Percentiles rank a stretch among this genome's conserved stretches.
Evolutionary conservation across 176 grass and related monocot species (phyloP).

Genomic region (Juncus inflexus): DNA sequence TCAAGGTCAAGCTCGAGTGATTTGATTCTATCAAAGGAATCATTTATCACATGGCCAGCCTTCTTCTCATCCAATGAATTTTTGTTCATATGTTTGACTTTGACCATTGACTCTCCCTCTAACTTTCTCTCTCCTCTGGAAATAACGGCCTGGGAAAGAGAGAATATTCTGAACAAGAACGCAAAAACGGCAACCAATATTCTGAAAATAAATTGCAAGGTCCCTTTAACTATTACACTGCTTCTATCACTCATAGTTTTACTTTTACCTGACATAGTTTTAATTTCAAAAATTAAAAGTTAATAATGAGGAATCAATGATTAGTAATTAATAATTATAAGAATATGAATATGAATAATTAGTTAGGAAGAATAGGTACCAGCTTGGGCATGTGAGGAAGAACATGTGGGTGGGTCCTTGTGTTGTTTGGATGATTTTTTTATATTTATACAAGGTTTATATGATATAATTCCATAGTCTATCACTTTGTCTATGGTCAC

Average conservation of each 20-base stretch:
- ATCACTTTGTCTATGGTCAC: conserved; percentile 40
- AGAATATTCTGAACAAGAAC: conserved; percentile 66
- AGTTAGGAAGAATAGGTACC: conserved; percentile 19
- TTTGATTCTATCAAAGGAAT: conserved; percentile 97
- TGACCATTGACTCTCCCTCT: conserved; percentile 46
- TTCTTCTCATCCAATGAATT: conserved; percentile 82
- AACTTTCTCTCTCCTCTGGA: conserved; percentile 35
- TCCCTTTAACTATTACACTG: conserved; percentile 30
- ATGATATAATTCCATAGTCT: conserved; percentile 48
- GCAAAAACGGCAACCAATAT: conserved; percentile 44
- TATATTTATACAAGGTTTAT: conserved; percentile 34
- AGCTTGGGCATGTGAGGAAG: conserved; percentile 37
- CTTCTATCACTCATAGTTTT: not conserved
- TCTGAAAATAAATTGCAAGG: conserved; percentile 58
- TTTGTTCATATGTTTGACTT: conserved; percentile 64
- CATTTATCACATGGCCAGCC: conserved; percentile 42
- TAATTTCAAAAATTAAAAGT: not conserved
- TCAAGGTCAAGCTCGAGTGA: conserved; percentile 89
- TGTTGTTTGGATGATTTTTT: conserved; percentile 29
- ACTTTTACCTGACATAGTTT: not conserved
- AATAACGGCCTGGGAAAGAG: conserved; percentile 47
- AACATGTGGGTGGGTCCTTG: conserved; percentile 24
- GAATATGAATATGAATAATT: not conserved
- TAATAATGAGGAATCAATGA: no score
- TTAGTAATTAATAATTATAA: not conserved